These are phyloP conservation scores for Davidsoniella eucalypti DNA, from an alignment of 2,329 filamentous ascomycete genomes.

Conservation along the genomic window DNA sequence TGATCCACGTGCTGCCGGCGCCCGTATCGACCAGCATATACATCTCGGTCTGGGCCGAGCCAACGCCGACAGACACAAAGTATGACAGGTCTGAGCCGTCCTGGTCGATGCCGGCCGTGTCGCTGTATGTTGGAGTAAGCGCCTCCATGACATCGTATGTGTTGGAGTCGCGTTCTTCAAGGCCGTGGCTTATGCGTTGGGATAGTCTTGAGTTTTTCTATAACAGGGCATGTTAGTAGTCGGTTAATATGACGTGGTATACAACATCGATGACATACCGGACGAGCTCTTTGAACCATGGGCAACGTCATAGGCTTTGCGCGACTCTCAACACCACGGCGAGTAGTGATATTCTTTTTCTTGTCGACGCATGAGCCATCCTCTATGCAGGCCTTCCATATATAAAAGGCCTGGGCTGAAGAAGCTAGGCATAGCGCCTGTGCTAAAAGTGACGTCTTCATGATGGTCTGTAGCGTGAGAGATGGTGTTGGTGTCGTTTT, in stretches of 20 bases:
- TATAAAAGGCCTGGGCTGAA: conserved; percentile 11
- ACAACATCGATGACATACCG: conserved; percentile 3
- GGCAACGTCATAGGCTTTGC: conserved; percentile 4
- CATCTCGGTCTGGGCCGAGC: conserved; percentile 35
- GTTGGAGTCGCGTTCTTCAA: conserved; percentile 26
- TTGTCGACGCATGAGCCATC: conserved; percentile 12
- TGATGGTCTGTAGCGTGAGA: not conserved
- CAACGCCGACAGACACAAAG: conserved; percentile 40
- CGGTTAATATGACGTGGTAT: not conserved
- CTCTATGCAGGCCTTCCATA: conserved; percentile 13
- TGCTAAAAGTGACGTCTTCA: conserved; percentile 3
- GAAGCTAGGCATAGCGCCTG: conserved; percentile 7
- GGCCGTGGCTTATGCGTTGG: conserved; percentile 1
- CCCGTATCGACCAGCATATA: conserved; percentile 52
- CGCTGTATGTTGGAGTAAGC: conserved; percentile 25
- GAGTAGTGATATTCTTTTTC: not conserved
- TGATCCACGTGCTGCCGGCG: conserved; percentile 67
- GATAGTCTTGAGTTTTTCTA: not conserved
- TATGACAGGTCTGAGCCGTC: conserved; percentile 52
- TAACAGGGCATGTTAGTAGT: not conserved
- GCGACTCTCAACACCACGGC: not conserved
- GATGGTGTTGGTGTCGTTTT: too few species aligned
- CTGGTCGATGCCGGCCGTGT: conserved; percentile 41
- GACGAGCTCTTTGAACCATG: conserved; percentile 5
- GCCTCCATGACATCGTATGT: conserved; percentile 32